A percentile compares a stretch with the other conserved stretches of the same genome.
phyloP scores from a whole-genome alignment of 257 asterid genomes.

The Agastache rugosa region DNA sequence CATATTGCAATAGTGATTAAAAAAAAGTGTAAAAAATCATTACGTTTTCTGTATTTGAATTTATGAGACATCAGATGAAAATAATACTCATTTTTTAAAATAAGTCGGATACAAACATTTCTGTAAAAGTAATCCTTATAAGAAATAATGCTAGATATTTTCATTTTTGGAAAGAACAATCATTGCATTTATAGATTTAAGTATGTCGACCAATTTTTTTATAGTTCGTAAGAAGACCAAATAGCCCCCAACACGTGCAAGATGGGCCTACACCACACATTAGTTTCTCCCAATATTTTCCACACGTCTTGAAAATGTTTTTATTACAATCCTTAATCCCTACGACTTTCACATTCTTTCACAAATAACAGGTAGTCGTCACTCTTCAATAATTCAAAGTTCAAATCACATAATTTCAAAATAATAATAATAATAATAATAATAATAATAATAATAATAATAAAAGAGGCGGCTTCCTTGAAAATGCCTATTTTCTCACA shows the following conservation, averaged over 20 bases:
- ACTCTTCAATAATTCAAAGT: neutral
- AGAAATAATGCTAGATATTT: neutral
- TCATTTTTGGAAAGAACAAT: neutral
- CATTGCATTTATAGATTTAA: neutral
- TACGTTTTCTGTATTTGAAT: too few relatives aligned
- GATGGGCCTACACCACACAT: conserved; percentile 18
- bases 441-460: too few relatives aligned
- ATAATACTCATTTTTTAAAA: too few relatives aligned
- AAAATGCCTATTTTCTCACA: conserved; percentile 13
- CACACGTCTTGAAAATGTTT: conserved; percentile 40
- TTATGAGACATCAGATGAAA: too few relatives aligned
- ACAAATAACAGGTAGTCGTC: conserved; percentile 4
- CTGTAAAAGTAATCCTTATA: too few relatives aligned
- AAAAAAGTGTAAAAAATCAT: too few relatives aligned
- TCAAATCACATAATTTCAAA: neutral
- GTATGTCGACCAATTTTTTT: neutral
- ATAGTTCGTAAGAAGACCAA: neutral
- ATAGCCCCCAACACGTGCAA: neutral
- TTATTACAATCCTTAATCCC: conserved; percentile 9
- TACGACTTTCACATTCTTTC: conserved; percentile 17
- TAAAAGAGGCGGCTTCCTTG: neutral
- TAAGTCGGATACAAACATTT: too few relatives aligned
- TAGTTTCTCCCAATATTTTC: conserved; percentile 30
- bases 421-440: neutral
- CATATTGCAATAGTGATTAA: neutral